Evolutionary conservation across 805 yeast species (phyloP).

Genomic region (Candida krabiensis): DNA sequence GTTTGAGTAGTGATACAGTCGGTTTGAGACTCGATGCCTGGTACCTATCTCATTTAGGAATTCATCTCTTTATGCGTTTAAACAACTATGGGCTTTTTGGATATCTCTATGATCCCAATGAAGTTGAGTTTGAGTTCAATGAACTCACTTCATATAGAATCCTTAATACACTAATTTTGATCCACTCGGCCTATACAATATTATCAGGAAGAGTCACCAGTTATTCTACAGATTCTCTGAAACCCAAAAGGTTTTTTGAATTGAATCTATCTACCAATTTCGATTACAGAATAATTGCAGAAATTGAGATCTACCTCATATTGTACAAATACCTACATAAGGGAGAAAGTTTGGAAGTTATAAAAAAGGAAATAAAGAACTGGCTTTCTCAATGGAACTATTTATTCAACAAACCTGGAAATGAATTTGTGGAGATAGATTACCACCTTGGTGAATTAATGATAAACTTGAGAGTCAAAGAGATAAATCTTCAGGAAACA

Average conservation of each 20-base stretch:
- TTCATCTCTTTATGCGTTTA: constrained; percentile 58
- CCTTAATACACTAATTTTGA: constrained; percentile 70
- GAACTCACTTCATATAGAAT: constrained; percentile 58
- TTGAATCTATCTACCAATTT: constrained; percentile 66
- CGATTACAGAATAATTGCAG: constrained; percentile 82
- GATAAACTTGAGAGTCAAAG: constrained; percentile 32
- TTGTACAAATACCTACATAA: constrained; percentile 58
- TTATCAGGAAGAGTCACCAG: constrained; percentile 47
- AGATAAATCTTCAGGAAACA: constrained; percentile 7
- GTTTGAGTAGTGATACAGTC: constrained; percentile 49
- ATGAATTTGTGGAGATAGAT: constrained; percentile 73
- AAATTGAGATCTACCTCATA: constrained; percentile 58
- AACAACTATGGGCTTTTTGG: constrained; percentile 44
- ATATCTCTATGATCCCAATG: constrained; percentile 22
- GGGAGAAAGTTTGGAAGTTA: constrained; percentile 12
- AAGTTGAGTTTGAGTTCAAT: constrained; percentile 36
- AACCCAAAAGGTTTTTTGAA: constrained; percentile 37
- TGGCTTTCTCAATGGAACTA: constrained; percentile 76
- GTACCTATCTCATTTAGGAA: constrained; percentile 64
- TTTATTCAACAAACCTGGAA: constrained; percentile 65
- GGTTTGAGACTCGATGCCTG: constrained; percentile 62
- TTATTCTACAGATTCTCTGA: constrained; percentile 47
- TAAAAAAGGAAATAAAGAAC: constrained; percentile 41
- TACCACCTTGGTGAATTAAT: constrained; percentile 61
- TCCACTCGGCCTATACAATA: constrained; percentile 65